These are phyloP conservation scores for Leccinum fibrillosum DNA, from an alignment of 768 basidiomycete genomes.

Conservation along the genomic window DNA sequence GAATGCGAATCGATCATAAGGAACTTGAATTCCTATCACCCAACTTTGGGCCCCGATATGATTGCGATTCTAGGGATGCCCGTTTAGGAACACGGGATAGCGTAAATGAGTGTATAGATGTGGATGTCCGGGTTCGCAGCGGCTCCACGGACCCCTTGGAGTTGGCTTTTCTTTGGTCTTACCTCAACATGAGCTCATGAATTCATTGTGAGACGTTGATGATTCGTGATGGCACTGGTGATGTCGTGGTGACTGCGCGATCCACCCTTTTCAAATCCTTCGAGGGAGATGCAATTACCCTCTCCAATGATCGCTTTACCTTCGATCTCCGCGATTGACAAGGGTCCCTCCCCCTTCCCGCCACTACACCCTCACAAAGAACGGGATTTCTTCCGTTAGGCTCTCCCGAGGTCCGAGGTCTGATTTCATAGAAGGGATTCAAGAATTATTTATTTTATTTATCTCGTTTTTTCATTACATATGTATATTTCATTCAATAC, in stretches of 20 bases:
- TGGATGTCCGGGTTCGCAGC: background rate
- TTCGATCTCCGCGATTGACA: slow-evolving; percentile 32
- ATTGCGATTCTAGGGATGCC: background rate
- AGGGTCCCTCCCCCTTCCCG: slow-evolving; percentile 7
- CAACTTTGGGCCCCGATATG: background rate
- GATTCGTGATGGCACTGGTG: background rate
- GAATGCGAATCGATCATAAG: slow-evolving; percentile 2
- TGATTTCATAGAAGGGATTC: slow-evolving; percentile 1
- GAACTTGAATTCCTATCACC: background rate
- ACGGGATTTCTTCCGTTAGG: slow-evolving; percentile 28
- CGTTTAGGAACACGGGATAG: background rate
- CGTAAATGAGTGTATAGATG: slow-evolving; percentile 1
- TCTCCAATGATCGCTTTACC: background rate
- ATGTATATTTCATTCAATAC: background rate
- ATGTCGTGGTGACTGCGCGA: background rate
- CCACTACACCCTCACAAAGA: slow-evolving; percentile 1
- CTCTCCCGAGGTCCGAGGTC: slow-evolving; percentile 9
- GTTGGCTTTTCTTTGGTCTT: background rate
- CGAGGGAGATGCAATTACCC: slow-evolving; percentile 8
- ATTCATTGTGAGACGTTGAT: background rate
- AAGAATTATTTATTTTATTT: slow-evolving; percentile 12
- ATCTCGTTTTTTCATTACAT: background rate
- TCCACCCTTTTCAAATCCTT: background rate
- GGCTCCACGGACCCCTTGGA: slow-evolving; percentile 29
- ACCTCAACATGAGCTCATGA: slow-evolving; percentile 1